These are phyloP conservation scores for Castanea mollissima DNA, from an alignment of 306 rosid species.

Conservation along the genomic window DNA sequence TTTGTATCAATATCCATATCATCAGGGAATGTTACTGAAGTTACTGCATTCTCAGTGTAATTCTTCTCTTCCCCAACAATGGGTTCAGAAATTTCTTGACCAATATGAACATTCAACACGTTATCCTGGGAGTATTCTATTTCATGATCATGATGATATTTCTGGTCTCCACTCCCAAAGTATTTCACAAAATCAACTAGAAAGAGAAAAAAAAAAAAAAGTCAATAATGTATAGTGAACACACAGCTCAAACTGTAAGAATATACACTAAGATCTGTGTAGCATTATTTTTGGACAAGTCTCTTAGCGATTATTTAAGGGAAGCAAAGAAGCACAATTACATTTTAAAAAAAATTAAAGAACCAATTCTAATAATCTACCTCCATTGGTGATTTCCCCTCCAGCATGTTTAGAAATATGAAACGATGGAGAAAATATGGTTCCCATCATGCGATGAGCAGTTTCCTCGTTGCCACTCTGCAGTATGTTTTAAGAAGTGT, in stretches of 20 bases:
- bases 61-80: slow-evolving; percentile 19
- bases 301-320: not conserved
- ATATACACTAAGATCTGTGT: not conserved
- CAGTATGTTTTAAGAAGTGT: slow-evolving; percentile 20
- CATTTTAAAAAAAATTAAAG: not conserved
- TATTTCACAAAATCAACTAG: slow-evolving; percentile 68
- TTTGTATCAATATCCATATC: slow-evolving; percentile 39
- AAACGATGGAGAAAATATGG: slow-evolving; percentile 91
- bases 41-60: slow-evolving; percentile 17
- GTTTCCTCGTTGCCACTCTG: slow-evolving; percentile 56
- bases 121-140: slow-evolving; percentile 32
- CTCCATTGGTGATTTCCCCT: slow-evolving; percentile 61
- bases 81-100: slow-evolving; percentile 31
- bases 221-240: not conserved
- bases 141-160: slow-evolving; percentile 36
- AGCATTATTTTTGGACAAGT: too few relatives aligned
- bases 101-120: slow-evolving; percentile 36
- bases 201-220: not conserved
- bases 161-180: slow-evolving; percentile 65
- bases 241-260: not conserved
- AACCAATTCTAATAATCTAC: slow-evolving; percentile 40
- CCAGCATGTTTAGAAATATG: slow-evolving; percentile 62
- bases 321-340: slow-evolving; percentile 32
- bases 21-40: slow-evolving; percentile 29
- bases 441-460: slow-evolving; percentile 48